Evolutionary conservation across 352 stramenopile genomes (phyloP).

Genomic region (Globisporangium parvum): DNA sequence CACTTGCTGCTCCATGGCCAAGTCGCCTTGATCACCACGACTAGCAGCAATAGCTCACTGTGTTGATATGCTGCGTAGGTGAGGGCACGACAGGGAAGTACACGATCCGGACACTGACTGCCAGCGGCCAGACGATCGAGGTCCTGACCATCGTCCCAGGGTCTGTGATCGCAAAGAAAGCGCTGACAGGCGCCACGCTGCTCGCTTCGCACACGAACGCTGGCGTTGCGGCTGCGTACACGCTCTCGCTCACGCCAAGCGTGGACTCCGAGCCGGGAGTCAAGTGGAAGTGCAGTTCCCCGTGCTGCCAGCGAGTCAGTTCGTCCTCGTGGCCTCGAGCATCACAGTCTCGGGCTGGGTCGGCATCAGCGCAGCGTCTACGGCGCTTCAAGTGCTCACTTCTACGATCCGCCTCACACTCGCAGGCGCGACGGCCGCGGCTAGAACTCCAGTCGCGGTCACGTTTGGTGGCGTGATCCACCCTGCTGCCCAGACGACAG

Average conservation of each 20-base stretch:
- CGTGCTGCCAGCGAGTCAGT: slow-evolving; percentile 25
- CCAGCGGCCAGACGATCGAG: slow-evolving; percentile 27
- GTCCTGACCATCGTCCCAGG: slow-evolving; percentile 21
- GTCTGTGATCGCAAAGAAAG: slow-evolving; percentile 21
- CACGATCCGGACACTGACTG: slow-evolving; percentile 30
- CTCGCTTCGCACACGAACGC: slow-evolving; percentile 21
- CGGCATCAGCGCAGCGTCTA: slow-evolving; percentile 27
- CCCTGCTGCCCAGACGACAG: slow-evolving; percentile 28
- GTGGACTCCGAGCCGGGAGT: slow-evolving; percentile 33
- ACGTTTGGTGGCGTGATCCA: slow-evolving; percentile 47
- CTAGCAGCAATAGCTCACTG: neutral
- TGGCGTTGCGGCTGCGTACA: slow-evolving; percentile 25
- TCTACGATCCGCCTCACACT: slow-evolving; percentile 34
- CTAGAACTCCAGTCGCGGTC: slow-evolving; percentile 23
- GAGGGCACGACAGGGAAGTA: slow-evolving; percentile 30
- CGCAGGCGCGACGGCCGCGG: slow-evolving; percentile 20
- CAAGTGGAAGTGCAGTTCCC: slow-evolving; percentile 46
- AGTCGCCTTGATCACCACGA: neutral
- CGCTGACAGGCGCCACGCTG: slow-evolving; percentile 24
- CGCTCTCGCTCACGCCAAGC: slow-evolving; percentile 33
- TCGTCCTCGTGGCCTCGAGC: slow-evolving; percentile 20
- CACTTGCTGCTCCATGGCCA: neutral
- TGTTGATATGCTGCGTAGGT: slow-evolving; percentile 17
- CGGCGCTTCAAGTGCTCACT: slow-evolving; percentile 17
- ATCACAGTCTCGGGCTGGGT: slow-evolving; percentile 19